Evolutionary conservation across 2,329 filamentous ascomycete genomes (phyloP), one percentile per base, ranked within the genome.

Genomic region (Reticulascus tulasneorum): DNA sequence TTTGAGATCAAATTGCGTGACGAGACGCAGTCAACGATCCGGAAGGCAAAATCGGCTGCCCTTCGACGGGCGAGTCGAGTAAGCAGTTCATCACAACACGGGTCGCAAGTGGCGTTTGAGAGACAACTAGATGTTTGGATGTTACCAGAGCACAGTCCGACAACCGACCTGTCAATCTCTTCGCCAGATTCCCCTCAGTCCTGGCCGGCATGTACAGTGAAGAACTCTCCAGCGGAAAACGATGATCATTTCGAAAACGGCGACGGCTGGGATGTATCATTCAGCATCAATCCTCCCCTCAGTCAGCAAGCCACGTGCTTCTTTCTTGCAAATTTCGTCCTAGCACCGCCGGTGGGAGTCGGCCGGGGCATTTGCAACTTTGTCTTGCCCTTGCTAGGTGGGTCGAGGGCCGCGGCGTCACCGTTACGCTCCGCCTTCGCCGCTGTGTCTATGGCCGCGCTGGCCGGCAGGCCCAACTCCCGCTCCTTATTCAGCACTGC

Each of bases 231-330:
- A n/a, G n/a, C n/a, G n/a, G n/a, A n/a, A n/a, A n/a, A n/a, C n/a
- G 37, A 36, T 18, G 37, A 42, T 15, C 17, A 27, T 4, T 42
- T 40, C 12, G n/a, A n/a, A n/a, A n/a, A n/a, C n/a, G n/a, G n/a
- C n/a, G n/a, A n/a, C n/a, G n/a, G n/a, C n/a, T n/a, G n/a, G n/a
- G n/a, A n/a, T n/a, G 32, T 37, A 8, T 40, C 40, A 5, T 42
- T 37, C 29, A 37, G 30, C 16, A 26, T 46, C 11, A 34, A 49
- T 30, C 50, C 48, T 5, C 47, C 49, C 5, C 42, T 51, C 10
- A 47, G 49, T 10, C 42, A 51, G 21, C 49, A 51, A 29, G 49
- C 49, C 2, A 47, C 47, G 2, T 51, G 48, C 18, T 51, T 45
- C 26, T 51, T 51, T 12, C 35, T 51, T 10, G 47, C 49, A 8